These are phyloP conservation scores for Phytophthora litchii DNA, from an alignment of 352 stramenopile genomes.

Conservation along the genomic window DNA sequence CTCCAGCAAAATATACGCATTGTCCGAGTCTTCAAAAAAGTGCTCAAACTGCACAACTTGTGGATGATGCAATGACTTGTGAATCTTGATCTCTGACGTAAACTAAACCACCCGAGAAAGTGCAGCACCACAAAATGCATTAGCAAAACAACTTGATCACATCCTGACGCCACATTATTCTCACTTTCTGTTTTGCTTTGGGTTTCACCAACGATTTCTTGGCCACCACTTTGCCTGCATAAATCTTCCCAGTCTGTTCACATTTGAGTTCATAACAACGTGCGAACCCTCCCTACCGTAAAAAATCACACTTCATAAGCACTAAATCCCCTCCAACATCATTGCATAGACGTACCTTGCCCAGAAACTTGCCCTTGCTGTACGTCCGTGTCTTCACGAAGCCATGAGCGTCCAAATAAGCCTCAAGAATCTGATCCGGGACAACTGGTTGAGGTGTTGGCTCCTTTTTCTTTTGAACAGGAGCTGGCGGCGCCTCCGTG, in stretches of 20 bases:
- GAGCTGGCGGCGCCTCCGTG: conserved; percentile 2
- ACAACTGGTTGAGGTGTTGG: conserved; percentile 44
- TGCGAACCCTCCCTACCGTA: conserved; percentile 94
- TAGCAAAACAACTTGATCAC: conserved; percentile 6
- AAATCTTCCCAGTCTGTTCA: conserved; percentile 92
- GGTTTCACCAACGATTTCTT: conserved; percentile 97
- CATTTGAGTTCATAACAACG: conserved; percentile 96
- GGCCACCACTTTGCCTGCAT: conserved; percentile 98
- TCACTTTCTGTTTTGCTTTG: conserved; percentile 96
- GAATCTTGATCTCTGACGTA: conserved; percentile 98
- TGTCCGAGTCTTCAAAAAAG: conserved; percentile 98
- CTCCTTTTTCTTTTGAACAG: conserved; percentile 39
- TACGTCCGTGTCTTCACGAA: conserved; percentile 80
- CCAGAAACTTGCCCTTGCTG: conserved; percentile 93
- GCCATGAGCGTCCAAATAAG: conserved; percentile 55
- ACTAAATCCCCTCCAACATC: background rate
- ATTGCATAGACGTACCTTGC: conserved; percentile 71
- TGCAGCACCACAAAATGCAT: conserved; percentile 44
- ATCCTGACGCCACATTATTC: background rate
- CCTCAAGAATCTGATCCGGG: conserved; percentile 73
- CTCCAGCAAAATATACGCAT: conserved; percentile 98
- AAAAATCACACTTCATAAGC: conserved; percentile 8
- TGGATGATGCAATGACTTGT: conserved; percentile 94
- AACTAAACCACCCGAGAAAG: conserved; percentile 57
- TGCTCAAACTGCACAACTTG: conserved; percentile 98